These are phyloP conservation scores for Hanseniaspora hatyaiensis DNA, from an alignment of 805 yeast species.

Conservation along the genomic window DNA sequence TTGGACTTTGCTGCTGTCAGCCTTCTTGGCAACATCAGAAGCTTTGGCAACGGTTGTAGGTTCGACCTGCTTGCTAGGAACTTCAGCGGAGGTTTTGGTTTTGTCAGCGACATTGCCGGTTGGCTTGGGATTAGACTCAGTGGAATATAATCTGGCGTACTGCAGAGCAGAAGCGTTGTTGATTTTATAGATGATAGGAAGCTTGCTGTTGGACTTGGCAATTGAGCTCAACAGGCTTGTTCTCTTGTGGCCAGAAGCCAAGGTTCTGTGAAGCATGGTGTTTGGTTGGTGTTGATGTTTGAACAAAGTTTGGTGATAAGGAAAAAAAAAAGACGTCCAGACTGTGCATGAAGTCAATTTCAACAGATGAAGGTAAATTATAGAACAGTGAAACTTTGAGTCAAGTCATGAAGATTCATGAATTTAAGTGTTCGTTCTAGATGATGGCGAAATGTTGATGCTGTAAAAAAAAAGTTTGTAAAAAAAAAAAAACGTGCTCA, in stretches of 20 bases:
- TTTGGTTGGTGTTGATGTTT: too few species aligned
- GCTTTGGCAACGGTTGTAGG: not conserved
- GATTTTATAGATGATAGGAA: not conserved
- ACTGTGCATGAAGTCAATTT: too few species aligned
- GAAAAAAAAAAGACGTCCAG: too few species aligned
- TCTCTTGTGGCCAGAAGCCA: not conserved
- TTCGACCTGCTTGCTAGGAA: slow-evolving; percentile 11
- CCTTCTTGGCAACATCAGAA: too few species aligned
- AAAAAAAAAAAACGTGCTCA: too few species aligned
- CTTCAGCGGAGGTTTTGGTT: not conserved
- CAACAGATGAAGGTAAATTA: too few species aligned
- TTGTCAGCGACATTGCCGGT: not conserved
- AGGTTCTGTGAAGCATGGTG: slow-evolving; percentile 2
- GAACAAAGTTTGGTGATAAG: too few species aligned
- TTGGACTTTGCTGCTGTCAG: slow-evolving; percentile 31
- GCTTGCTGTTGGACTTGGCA: not conserved
- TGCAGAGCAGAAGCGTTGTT: not conserved
- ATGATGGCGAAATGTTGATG: too few species aligned
- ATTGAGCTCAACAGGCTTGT: not conserved
- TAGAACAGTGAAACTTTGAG: too few species aligned
- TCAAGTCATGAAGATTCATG: too few species aligned
- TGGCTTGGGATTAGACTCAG: slow-evolving; percentile 2
- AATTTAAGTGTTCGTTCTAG: too few species aligned
- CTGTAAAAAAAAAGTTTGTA: too few species aligned
- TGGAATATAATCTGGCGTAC: slow-evolving; percentile 6